A percentile compares a stretch with the other conserved stretches of the same genome.
Conservation (phyloP, 2,329 filamentous ascomycete genomes). For the Cadophora gregata region DNA sequence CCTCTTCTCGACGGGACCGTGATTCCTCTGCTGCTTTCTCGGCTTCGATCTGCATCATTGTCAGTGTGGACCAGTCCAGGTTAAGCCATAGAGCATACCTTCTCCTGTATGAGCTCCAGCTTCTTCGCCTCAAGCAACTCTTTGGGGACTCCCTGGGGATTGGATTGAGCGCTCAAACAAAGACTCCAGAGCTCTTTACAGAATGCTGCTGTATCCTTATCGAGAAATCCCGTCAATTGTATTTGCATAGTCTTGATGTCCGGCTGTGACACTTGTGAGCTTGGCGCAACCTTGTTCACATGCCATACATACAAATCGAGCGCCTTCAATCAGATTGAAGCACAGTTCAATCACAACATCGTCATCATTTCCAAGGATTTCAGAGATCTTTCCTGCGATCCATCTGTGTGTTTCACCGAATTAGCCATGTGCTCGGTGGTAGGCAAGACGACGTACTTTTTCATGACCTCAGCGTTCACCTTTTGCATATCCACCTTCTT, state of each 20-base stretch:
- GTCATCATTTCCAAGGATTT: constrained; percentile 90
- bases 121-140: constrained; percentile 97
- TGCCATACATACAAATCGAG: constrained; percentile 69
- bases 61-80: constrained; percentile 26
- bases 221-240: constrained; percentile 91
- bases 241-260: constrained; percentile 97
- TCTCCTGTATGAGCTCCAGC: constrained; percentile 90
- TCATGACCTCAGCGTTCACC: constrained; percentile 97
- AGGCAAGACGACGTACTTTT: constrained; percentile 69
- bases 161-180: constrained; percentile 86
- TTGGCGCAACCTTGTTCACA: constrained; percentile 24
- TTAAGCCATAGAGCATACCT: constrained; percentile 61
- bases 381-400: constrained; percentile 87
- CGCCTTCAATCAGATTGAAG: constrained; percentile 72
- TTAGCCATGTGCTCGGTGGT: constrained; percentile 30
- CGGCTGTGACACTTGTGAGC: constrained; percentile 63
- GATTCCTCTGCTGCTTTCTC: constrained; percentile 81
- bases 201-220: constrained; percentile 86
- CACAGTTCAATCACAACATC: constrained; percentile 93
- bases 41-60: constrained; percentile 70
- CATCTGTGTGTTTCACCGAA: constrained; percentile 63
- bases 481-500: constrained; percentile 97
- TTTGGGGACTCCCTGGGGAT: constrained; percentile 89
- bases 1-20: constrained; percentile 72
- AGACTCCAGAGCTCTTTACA: constrained; percentile 95